A percentile compares a stretch with the other conserved stretches of the same genome.
phyloP scores from a whole-genome alignment of 106 monocot species.

The Dendrobium catenatum region DNA sequence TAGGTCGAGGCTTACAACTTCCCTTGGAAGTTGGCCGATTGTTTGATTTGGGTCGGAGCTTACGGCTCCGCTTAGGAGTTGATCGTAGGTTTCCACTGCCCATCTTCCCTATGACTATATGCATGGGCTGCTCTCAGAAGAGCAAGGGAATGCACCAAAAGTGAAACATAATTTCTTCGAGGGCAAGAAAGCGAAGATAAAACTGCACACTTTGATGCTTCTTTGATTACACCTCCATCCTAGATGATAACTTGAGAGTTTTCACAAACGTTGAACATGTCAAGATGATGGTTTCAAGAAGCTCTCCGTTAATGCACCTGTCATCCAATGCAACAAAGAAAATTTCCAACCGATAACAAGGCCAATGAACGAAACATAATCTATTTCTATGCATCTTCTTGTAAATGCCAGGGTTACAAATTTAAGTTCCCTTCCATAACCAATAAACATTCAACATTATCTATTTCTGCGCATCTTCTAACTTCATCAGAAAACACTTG shows the following conservation, averaged over 20 bases:
- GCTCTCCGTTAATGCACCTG: constrained; percentile 35
- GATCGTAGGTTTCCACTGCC: background rate
- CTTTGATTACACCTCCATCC: constrained; percentile 39
- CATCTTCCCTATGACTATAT: constrained; percentile 23
- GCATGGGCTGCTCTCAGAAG: constrained; percentile 61
- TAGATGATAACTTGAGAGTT: constrained; percentile 51
- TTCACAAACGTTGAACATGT: constrained; percentile 61
- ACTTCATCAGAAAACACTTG: constrained; percentile 7
- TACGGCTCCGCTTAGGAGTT: constrained; percentile 11
- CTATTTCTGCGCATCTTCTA: background rate
- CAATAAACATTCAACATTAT: background rate
- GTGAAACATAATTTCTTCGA: constrained; percentile 15
- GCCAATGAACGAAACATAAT: background rate
- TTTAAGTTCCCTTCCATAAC: background rate
- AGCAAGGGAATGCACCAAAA: constrained; percentile 51
- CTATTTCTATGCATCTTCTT: background rate
- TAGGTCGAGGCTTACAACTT: no score
- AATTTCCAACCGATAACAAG: background rate
- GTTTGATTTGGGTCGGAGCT: no score
- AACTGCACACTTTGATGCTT: constrained; percentile 52
- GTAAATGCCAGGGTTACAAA: no score
- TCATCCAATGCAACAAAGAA: background rate
- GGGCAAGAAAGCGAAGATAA: constrained; percentile 32
- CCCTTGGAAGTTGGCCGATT: no score
- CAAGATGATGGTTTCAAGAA: constrained; percentile 61